These are phyloP conservation scores for Dictyostelium firmibasis DNA, from an alignment of 78 protist species.

Conservation along the genomic window DNA sequence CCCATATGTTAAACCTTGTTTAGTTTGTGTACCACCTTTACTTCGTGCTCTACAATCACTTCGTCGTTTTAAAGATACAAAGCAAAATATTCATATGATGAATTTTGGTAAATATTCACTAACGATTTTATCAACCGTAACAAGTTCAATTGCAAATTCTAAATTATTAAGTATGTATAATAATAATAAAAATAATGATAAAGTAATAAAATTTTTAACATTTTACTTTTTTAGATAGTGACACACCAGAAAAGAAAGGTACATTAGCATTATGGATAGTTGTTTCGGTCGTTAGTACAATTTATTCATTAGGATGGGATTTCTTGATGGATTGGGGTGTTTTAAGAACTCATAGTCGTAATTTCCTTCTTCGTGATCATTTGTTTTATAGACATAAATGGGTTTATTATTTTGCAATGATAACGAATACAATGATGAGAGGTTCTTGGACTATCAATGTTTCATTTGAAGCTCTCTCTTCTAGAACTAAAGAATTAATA, in stretches of 20 bases:
- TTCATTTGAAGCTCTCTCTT: slow-evolving; percentile 52
- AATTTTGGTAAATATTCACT: slow-evolving; percentile 66
- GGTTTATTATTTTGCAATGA: slow-evolving; percentile 54
- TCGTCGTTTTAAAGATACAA: slow-evolving; percentile 67
- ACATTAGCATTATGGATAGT: slow-evolving; percentile 52
- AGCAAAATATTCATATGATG: slow-evolving; percentile 60
- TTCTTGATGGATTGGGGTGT: slow-evolving; percentile 76
- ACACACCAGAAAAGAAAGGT: background rate
- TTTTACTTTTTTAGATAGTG: background rate
- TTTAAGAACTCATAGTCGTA: slow-evolving; percentile 7
- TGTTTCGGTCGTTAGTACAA: background rate
- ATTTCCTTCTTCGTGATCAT: slow-evolving; percentile 27
- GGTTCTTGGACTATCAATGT: slow-evolving; percentile 57
- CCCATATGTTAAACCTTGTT: slow-evolving; percentile 42
- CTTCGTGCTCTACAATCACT: slow-evolving; percentile 69
- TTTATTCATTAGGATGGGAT: slow-evolving; percentile 61
- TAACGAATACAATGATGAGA: slow-evolving; percentile 49
- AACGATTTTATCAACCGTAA: background rate
- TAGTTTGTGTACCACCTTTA: slow-evolving; percentile 53
- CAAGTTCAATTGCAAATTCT: slow-evolving; percentile 32
- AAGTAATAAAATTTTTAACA: background rate
- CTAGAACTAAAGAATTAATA: slow-evolving; percentile 43
- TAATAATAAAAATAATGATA: background rate
- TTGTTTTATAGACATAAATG: slow-evolving; percentile 41
- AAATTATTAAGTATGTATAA: background rate